phyloP scores from a whole-genome alignment of 163 green algal genomes.

The Chlamydomonas reinhardtii region DNA sequence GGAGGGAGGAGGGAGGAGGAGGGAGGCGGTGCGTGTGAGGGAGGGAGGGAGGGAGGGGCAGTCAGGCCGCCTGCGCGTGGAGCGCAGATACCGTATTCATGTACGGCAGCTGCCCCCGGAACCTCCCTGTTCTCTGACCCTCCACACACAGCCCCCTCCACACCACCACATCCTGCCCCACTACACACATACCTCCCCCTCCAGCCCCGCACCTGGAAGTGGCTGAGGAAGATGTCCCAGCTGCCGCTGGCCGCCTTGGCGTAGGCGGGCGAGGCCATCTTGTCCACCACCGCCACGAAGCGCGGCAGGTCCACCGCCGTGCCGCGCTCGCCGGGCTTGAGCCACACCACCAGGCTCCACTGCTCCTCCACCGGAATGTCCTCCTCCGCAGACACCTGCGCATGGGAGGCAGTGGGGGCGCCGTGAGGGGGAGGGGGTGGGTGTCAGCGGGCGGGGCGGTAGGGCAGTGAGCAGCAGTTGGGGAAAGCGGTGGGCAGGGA shows the following conservation, averaged over 20 bases:
- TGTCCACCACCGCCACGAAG: conserved; percentile 46
- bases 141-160: no score
- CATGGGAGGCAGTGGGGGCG: no score
- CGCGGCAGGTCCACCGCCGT: conserved; percentile 23
- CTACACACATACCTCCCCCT: no score
- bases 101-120: no score
- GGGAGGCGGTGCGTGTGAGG: not conserved
- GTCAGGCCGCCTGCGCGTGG: no score
- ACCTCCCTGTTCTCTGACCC: no score
- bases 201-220: conserved; percentile 12
- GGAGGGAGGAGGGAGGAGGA: not conserved
- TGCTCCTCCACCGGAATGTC: conserved; percentile 48
- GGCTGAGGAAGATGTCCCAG: conserved; percentile 42
- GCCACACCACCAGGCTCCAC: conserved; percentile 46
- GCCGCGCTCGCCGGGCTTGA: conserved; percentile 43
- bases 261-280: conserved; percentile 34
- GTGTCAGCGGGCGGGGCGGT: no score
- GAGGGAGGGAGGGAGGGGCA: not conserved
- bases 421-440: not conserved
- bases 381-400: conserved; percentile 4
- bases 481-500: no score
- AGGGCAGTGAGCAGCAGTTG: not conserved
- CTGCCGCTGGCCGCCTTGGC: not conserved
- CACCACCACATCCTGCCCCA: not conserved
- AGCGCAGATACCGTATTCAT: no score